Conservation (phyloP, 23 red algal genomes). For the Cyanidium caldarium region DNA sequence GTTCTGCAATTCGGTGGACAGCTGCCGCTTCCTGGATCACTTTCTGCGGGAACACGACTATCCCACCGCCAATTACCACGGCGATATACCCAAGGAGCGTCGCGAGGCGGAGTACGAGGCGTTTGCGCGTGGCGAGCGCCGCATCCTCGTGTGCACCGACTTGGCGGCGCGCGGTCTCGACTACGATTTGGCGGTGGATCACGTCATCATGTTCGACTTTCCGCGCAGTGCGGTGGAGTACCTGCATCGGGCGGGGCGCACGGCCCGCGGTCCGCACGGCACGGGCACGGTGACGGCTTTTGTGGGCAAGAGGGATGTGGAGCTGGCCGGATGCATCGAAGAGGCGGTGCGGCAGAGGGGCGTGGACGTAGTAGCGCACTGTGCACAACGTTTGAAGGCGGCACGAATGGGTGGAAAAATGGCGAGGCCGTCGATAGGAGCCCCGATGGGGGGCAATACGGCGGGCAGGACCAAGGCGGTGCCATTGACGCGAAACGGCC, state of each 20-base stretch:
- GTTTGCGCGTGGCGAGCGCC: constrained; percentile 28
- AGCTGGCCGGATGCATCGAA: constrained; percentile 45
- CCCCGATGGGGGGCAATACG: too few relatives aligned
- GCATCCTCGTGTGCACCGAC: constrained; percentile 59
- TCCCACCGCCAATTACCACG: constrained; percentile 40
- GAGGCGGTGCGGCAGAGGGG: constrained; percentile 1
- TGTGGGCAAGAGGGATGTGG: constrained; percentile 38
- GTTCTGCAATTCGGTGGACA: constrained; percentile 65
- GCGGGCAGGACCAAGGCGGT: too few relatives aligned
- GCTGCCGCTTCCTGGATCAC: constrained; percentile 70
- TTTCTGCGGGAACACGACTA: constrained; percentile 46
- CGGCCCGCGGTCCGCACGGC: constrained; percentile 45
- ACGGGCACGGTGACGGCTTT: constrained; percentile 51
- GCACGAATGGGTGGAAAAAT: too few relatives aligned
- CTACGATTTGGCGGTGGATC: constrained; percentile 35
- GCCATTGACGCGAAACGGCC: too few relatives aligned
- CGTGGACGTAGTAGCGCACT: neutral
- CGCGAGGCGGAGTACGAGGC: constrained; percentile 35
- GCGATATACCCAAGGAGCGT: constrained; percentile 46
- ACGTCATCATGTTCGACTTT: constrained; percentile 81
- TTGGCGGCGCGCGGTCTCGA: constrained; percentile 74
- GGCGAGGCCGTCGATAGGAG: too few relatives aligned
- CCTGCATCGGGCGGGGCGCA: constrained; percentile 76
- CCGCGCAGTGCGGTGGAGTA: constrained; percentile 61
- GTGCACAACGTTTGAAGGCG: too few relatives aligned